Base-by-base conservation (phyloP, 2,329 filamentous ascomycete genomes). In the Clonostachys sp. region DNA sequence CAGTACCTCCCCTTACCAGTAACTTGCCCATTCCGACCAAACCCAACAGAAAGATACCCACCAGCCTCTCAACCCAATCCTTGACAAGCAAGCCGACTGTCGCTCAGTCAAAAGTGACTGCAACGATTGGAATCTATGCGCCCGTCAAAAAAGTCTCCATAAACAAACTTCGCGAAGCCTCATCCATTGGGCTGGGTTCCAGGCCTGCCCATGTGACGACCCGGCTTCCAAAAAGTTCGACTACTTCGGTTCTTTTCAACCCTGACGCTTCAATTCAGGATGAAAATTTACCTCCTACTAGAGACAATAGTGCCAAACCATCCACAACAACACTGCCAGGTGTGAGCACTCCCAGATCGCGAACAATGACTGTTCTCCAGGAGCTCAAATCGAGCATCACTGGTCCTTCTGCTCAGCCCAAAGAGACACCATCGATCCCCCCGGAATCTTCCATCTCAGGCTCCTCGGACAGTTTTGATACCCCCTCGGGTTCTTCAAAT, bases 381-480 rank as follows among this genome's bases (percentile, higher is more conserved):
- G 74, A 67, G 12, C 51, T 78, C 36, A 73, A 71, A 6, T 63
- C 66, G 4, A 72, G 73, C 1, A 63, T 76, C 3, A 74, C 73
- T 1, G 64, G 67, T 13, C 51, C 59, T 5, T 60, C 57, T 4
- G 41, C 63, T 18, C 54, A 45, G 13, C 33, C 53, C 12, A 55
- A 55, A 45, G 44, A 30, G 8, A 30, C 24, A 30, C 24, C 24
- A 30, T 30, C 24, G 3, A 30, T 30, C 9, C 24, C 24, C 9
- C 47, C 14, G 35, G 42, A 24, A 45, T 50, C 45, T 17, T 51
- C 48, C 33, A 48, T 48, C 14, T 56, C 52, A 8, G 41, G 50
- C 34, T 47, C 50, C 46, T 45, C 9, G 55, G 56, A 41, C 48
- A 48, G 5, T 56, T 55, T 14, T 45, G 47, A 17, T 57, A 55